Conservation (phyloP, 148 eudicot species). For the Heliosperma pusillum region DNA sequence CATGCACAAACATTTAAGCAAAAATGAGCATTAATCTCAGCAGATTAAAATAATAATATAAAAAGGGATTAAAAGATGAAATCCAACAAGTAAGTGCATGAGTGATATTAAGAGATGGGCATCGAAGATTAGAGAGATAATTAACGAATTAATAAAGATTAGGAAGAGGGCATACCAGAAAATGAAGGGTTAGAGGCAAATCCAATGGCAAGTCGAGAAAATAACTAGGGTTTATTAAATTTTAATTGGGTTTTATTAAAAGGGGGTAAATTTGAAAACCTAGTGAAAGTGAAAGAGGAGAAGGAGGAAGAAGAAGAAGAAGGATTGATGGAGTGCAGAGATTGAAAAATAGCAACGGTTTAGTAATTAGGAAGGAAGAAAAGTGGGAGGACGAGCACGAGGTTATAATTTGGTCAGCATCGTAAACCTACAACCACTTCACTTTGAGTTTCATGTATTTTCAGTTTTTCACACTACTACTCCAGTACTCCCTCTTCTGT, state of each 20-base stretch:
- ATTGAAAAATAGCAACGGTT: no score
- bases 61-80: not conserved
- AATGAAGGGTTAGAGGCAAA: not conserved
- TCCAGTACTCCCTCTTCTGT: no score
- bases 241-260: not conserved
- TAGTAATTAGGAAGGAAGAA: no score
- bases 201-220: not conserved
- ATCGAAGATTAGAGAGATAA: not conserved
- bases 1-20: not conserved
- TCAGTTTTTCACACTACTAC: no score
- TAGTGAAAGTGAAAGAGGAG: not conserved
- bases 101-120: not conserved
- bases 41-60: no score
- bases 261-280: not conserved
- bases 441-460: no score
- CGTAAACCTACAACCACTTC: no score
- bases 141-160: not conserved
- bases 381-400: no score
- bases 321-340: not conserved
- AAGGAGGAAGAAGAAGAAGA: not conserved
- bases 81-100: not conserved
- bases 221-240: not conserved
- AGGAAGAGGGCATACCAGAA: conserved; percentile 5
- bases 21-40: not conserved
- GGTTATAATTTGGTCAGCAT: no score